Conservation (phyloP, 805 yeast genomes). For the Starmerella stellata region DNA sequence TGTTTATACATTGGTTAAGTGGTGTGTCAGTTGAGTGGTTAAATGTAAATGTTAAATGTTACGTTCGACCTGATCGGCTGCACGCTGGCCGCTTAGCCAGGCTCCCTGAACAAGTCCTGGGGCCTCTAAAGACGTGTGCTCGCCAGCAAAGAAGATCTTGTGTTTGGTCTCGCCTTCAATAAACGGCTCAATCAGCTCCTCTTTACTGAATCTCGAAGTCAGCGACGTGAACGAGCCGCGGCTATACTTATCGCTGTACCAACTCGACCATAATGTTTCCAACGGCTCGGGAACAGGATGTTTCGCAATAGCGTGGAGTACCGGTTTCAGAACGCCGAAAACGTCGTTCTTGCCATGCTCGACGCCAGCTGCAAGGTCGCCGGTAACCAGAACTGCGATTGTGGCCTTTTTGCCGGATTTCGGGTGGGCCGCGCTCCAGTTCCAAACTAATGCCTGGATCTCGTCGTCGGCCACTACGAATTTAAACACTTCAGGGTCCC, state of each 20-base stretch:
- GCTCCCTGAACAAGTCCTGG: constrained; percentile 88
- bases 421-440: constrained; percentile 33
- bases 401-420: constrained; percentile 23
- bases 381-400: constrained; percentile 45
- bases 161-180: constrained; percentile 32
- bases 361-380: constrained; percentile 43
- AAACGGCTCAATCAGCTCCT: constrained; percentile 41
- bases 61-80: constrained; percentile 27
- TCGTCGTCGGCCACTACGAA: constrained; percentile 30
- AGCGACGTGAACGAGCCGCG: constrained; percentile 63
- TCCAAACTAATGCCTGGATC: constrained; percentile 41
- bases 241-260: constrained; percentile 55
- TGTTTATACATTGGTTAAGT: too few relatives aligned
- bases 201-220: constrained; percentile 49
- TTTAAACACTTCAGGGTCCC: constrained; percentile 39
- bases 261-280: constrained; percentile 32
- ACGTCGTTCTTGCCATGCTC: constrained; percentile 28
- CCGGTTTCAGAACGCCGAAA: constrained; percentile 16
- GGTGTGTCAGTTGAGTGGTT: too few relatives aligned
- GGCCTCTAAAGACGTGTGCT: constrained; percentile 66
- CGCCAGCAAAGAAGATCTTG: constrained; percentile 63
- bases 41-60: too few relatives aligned
- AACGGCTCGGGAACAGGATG: constrained; percentile 22
- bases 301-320: constrained; percentile 13
- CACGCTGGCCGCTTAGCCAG: constrained; percentile 52